A percentile compares a stretch with the other conserved stretches of the same genome.
Evolutionary conservation across 495 filamentous ascomycete genomes (phyloP).

Genomic region (Hyaloscypha variabilis): DNA sequence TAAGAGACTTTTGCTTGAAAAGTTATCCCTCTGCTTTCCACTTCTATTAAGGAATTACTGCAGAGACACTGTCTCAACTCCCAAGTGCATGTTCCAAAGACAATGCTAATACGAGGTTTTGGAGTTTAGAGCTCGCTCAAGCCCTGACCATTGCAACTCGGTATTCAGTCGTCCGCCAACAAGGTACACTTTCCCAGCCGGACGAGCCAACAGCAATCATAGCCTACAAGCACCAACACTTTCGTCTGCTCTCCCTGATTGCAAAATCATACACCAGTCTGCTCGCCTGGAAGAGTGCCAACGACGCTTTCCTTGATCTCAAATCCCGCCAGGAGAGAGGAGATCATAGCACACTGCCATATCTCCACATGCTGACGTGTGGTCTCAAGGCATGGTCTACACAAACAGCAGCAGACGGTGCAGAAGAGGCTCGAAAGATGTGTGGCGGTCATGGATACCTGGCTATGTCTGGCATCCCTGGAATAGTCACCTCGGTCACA

Average conservation of each 20-base stretch:
- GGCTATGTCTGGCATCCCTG: conserved; percentile 26
- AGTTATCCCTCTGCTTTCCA: too few species aligned
- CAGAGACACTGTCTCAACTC: too few species aligned
- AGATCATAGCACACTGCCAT: conserved; percentile 55
- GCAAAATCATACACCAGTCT: conserved; percentile 69
- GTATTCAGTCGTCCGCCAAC: conserved; percentile 65
- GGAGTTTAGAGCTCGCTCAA: conserved; percentile 64
- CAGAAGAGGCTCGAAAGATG: conserved; percentile 68
- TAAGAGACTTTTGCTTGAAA: too few species aligned
- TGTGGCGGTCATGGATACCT: conserved; percentile 66
- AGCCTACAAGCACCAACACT: conserved; percentile 70
- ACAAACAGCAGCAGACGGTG: conserved; percentile 63
- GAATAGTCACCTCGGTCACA: conserved; percentile 23
- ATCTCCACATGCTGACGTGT: conserved; percentile 68
- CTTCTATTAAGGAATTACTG: too few species aligned
- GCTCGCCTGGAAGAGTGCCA: conserved; percentile 67
- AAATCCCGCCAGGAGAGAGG: conserved; percentile 51
- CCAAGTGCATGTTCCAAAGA: too few species aligned
- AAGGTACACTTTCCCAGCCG: conserved; percentile 52
- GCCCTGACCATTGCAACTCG: conserved; percentile 71
- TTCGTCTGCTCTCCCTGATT: conserved; percentile 63
- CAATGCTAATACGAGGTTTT: too few species aligned
- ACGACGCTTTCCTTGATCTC: conserved; percentile 48
- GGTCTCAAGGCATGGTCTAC: conserved; percentile 70
- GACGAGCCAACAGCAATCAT: conserved; percentile 59